Percentiles rank a stretch among this genome's conserved stretches.
Evolutionary conservation across 2,329 filamentous ascomycete species (phyloP).

Genomic region (Metarhizium guizhouense): DNA sequence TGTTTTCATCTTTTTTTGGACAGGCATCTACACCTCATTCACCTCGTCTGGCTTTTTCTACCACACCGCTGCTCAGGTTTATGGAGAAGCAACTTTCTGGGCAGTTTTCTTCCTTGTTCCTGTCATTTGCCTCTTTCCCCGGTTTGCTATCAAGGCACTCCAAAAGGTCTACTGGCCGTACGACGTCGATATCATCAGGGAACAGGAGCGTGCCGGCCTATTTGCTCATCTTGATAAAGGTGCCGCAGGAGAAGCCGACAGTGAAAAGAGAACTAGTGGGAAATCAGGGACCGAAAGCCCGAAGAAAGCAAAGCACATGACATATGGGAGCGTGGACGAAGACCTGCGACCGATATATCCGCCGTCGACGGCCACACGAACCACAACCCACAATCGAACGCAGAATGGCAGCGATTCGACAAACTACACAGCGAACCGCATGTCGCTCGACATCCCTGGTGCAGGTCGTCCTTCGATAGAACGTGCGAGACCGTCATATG

Average conservation of each 20-base stretch:
- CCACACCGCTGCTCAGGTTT: conserved; percentile 68
- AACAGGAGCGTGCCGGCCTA: conserved; percentile 76
- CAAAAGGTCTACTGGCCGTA: conserved; percentile 93
- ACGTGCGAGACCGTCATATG: conserved; percentile 72
- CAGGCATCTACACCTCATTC: conserved; percentile 65
- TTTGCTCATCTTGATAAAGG: conserved; percentile 59
- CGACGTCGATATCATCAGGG: conserved; percentile 91
- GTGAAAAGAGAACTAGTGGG: conserved; percentile 23
- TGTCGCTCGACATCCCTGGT: conserved; percentile 34
- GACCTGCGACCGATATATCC: conserved; percentile 90
- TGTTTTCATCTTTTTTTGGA: conserved; percentile 91
- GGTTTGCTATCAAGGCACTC: conserved; percentile 75
- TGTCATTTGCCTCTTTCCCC: conserved; percentile 74
- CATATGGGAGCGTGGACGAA: conserved; percentile 65
- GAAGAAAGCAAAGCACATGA: conserved; percentile 46
- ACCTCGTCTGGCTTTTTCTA: conserved; percentile 54
- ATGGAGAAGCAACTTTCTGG: conserved; percentile 80
- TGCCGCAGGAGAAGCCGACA: conserved; percentile 25
- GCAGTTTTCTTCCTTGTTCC: conserved; percentile 70
- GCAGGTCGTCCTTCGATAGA: conserved; percentile 50
- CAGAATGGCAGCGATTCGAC: conserved; percentile 93
- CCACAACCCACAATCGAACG: conserved; percentile 67
- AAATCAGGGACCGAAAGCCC: conserved; percentile 48
- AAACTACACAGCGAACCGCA: conserved; percentile 66
- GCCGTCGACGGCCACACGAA: conserved; percentile 73